These are phyloP conservation scores for Auricularia cornea DNA, from an alignment of 768 basidiomycete species.

Conservation along the genomic window DNA sequence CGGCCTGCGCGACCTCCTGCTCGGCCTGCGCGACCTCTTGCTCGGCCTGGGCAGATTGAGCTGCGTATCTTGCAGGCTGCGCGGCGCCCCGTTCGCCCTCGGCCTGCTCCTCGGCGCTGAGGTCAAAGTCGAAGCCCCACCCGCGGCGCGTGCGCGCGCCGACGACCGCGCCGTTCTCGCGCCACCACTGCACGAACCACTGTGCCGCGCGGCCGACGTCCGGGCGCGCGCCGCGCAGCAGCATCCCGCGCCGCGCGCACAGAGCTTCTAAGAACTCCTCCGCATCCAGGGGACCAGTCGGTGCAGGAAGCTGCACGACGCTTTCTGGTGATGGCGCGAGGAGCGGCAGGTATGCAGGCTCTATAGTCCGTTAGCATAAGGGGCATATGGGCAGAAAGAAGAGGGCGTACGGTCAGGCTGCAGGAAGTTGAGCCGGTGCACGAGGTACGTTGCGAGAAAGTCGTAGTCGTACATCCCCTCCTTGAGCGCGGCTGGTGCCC, in stretches of 20 bases:
- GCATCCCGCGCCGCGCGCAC: constrained; percentile 71
- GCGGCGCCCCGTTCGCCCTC: no score
- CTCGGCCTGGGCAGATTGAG: no score
- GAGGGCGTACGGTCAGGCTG: constrained; percentile 50
- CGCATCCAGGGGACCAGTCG: constrained; percentile 44
- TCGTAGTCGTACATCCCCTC: constrained; percentile 85
- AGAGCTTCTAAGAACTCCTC: constrained; percentile 60
- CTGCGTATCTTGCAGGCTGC: no score
- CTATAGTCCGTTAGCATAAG: constrained; percentile 20
- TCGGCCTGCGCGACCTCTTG: no score
- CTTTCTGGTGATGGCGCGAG: constrained; percentile 30
- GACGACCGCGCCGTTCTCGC: constrained; percentile 51
- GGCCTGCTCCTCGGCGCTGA: constrained; percentile 35
- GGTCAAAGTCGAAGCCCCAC: constrained; percentile 80
- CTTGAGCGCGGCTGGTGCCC: constrained; percentile 94
- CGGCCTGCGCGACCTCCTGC: no score
- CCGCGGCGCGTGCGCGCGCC: constrained; percentile 36
- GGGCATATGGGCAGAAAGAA: neutral
- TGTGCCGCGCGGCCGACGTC: constrained; percentile 65
- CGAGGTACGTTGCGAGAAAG: constrained; percentile 73
- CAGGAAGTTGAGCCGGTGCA: constrained; percentile 75
- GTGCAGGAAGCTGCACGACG: constrained; percentile 32
- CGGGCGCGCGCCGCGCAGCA: constrained; percentile 63
- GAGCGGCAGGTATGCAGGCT: constrained; percentile 60
- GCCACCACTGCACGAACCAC: constrained; percentile 86